A percentile compares a stretch with the other conserved stretches of the same genome.
Evolutionary conservation across 768 basidiomycete genomes (phyloP).

Genomic region (Podaxis pistillaris): DNA sequence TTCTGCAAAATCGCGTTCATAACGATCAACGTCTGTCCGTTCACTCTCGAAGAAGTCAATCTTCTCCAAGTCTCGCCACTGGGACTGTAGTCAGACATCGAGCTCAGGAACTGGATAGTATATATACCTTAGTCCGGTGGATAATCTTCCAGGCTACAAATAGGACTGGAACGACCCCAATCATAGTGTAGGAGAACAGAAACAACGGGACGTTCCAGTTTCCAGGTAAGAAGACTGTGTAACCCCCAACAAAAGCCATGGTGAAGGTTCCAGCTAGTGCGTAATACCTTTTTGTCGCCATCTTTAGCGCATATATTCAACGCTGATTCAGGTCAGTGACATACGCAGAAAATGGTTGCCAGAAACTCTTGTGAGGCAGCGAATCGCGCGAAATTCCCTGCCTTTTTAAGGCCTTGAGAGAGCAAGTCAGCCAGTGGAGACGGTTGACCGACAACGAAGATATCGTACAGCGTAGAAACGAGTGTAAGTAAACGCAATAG

Average conservation of each 20-base stretch:
- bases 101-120: neutral
- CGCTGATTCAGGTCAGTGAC: conserved; percentile 7
- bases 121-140: conserved; percentile 36
- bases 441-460: neutral
- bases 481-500: conserved; percentile 46
- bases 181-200: conserved; percentile 49
- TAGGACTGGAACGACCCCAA: conserved; percentile 38
- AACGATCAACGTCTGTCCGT: conserved; percentile 39
- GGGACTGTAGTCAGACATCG: neutral
- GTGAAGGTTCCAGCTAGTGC: conserved; percentile 39
- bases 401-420: conserved; percentile 37
- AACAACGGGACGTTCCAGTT: conserved; percentile 46
- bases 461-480: conserved; percentile 42
- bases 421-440: neutral
- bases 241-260: conserved; percentile 50
- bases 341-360: conserved; percentile 52
- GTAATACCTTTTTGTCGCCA: conserved; percentile 36
- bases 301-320: neutral
- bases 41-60: conserved; percentile 47
- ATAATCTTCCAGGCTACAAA: conserved; percentile 47
- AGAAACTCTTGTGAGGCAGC: conserved; percentile 43
- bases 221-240: conserved; percentile 51
- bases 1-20: conserved; percentile 32
- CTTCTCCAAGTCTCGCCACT: conserved; percentile 40
- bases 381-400: conserved; percentile 44